phyloP scores from a whole-genome alignment of 176 grass and related monocot genomes.

The Triticum aestivum region IWGSC_CS_RefSeq_v2.1 NC_057801.1:704340804-704341303 shows the following conservation, averaged over 20 bases:
- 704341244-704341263: constrained; percentile 69
- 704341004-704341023: constrained; percentile 82
- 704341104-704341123: neutral
- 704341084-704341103: neutral
- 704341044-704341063: constrained; percentile 50
- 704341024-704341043: constrained; percentile 94
- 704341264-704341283: constrained; percentile 78
- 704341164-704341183: neutral
- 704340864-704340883: constrained; percentile 92
- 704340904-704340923: constrained; percentile 94
- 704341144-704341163: neutral
- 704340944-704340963: constrained; percentile 18
- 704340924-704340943: constrained; percentile 99
- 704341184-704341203: neutral
- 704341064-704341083: constrained; percentile 63
- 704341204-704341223: constrained; percentile 52
- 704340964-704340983: neutral
- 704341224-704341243: constrained; percentile 61
- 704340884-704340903: constrained; percentile 81
- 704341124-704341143: neutral
- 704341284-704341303: constrained; percentile 65
- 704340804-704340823: constrained; percentile 98
- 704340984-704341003: constrained; percentile 4
- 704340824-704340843: constrained; percentile 82
- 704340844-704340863: constrained; percentile 92